Percentiles rank a stretch among this genome's conserved stretches.
Conservation (phyloP, 306 rosid genomes). For the Glycine tomentella region DNA sequence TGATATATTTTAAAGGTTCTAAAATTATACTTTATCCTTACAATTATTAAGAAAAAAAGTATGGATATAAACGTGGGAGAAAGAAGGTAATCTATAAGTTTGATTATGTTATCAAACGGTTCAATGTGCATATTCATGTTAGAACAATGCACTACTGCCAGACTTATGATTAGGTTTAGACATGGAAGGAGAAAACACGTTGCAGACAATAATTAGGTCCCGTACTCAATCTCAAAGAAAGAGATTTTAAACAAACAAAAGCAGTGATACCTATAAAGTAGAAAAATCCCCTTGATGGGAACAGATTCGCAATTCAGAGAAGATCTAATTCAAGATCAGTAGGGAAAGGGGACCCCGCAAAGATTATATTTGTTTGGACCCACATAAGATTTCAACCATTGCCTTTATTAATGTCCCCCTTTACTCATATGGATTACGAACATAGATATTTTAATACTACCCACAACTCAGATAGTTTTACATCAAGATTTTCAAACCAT, state of each 20-base stretch:
- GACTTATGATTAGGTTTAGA: neutral
- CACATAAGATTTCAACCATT: conserved; percentile 35
- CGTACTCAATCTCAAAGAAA: conserved; percentile 48
- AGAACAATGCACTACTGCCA: neutral
- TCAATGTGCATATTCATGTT: neutral
- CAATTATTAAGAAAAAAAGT: too few species aligned
- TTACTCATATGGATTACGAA: neutral
- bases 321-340: too few species aligned
- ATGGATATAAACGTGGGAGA: too few species aligned
- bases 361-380: conserved; percentile 54
- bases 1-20: too few species aligned
- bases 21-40: too few species aligned
- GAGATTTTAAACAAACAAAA: conserved; percentile 35
- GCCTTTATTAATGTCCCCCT: conserved; percentile 3
- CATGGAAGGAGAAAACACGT: conserved; percentile 48
- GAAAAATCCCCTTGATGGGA: conserved; percentile 51
- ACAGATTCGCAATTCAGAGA: conserved; percentile 55
- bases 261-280: neutral
- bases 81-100: too few species aligned
- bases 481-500: neutral
- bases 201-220: conserved; percentile 60
- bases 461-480: neutral
- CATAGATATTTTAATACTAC: neutral
- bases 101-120: too few species aligned
- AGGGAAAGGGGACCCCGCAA: conserved; percentile 44